Conservation (phyloP, 306 rosid genomes). For the Carpinus fangiana region DNA sequence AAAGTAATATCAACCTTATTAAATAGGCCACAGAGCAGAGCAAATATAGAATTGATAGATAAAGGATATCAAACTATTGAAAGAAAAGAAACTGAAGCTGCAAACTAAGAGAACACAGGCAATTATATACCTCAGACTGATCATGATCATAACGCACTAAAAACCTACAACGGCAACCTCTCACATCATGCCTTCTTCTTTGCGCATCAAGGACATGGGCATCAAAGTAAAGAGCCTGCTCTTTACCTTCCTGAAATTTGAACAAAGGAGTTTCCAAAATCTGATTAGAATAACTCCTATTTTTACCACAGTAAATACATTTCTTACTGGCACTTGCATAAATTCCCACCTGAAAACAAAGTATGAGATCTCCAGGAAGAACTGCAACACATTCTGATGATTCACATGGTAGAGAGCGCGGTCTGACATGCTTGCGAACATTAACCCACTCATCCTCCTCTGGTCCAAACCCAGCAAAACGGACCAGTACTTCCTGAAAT, state of each 20-base stretch:
- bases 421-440: constrained; percentile 77
- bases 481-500: constrained; percentile 81
- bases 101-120: constrained; percentile 15
- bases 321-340: constrained; percentile 18
- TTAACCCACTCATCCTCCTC: constrained; percentile 99
- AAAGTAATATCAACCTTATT: neutral
- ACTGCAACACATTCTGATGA: constrained; percentile 97
- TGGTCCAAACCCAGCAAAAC: constrained; percentile 92
- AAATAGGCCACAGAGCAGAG: constrained; percentile 12
- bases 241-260: constrained; percentile 84
- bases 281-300: constrained; percentile 12
- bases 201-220: constrained; percentile 99
- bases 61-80: neutral
- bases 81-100: constrained; percentile 14
- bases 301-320: neutral
- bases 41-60: neutral
- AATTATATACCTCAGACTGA: constrained; percentile 80
- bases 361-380: constrained; percentile 94
- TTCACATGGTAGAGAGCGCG: constrained; percentile 96
- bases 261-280: constrained; percentile 17
- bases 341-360: constrained; percentile 87
- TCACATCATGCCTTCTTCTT: constrained; percentile 94
- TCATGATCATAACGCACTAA: constrained; percentile 96
- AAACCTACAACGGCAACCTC: constrained; percentile 99
- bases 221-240: constrained; percentile 96